A percentile compares a stretch with the other conserved stretches of the same genome.
Conservation (phyloP, 2,329 filamentous ascomycete species). For the Berkeleyomyces rouxiae region DNA sequence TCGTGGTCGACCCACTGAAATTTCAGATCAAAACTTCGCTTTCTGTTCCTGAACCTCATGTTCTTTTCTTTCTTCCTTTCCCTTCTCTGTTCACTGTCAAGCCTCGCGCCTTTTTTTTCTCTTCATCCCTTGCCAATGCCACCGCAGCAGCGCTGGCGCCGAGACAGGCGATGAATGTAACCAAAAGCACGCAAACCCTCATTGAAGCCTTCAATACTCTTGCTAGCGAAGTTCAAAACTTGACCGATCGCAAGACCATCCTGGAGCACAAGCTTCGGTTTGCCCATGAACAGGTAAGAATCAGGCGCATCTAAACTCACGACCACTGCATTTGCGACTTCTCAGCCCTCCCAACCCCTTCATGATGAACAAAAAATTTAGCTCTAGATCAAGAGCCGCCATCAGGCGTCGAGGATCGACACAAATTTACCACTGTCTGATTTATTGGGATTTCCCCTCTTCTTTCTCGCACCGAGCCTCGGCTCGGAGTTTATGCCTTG, state of each 20-base stretch:
- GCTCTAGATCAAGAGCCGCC: slow-evolving; percentile 72
- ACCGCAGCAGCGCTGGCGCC: slow-evolving; percentile 13
- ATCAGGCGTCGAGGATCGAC: slow-evolving; percentile 43
- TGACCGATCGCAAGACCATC: slow-evolving; percentile 47
- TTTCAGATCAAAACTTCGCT: slow-evolving; percentile 10
- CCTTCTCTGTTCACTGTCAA: slow-evolving; percentile 13
- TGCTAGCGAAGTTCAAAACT: slow-evolving; percentile 45
- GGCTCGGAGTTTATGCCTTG: background rate
- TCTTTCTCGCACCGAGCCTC: slow-evolving; percentile 2
- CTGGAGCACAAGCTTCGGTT: slow-evolving; percentile 51
- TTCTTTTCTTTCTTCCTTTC: slow-evolving; percentile 14
- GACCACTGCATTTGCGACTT: background rate
- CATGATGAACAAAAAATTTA: slow-evolving; percentile 38
- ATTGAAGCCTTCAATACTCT: slow-evolving; percentile 48
- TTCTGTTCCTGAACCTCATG: background rate
- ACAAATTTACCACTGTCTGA: slow-evolving; percentile 30
- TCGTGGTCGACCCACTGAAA: slow-evolving; percentile 11
- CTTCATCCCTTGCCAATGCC: slow-evolving; percentile 7
- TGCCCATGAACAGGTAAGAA: slow-evolving; percentile 47
- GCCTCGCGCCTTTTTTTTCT: background rate
- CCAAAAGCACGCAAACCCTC: slow-evolving; percentile 32
- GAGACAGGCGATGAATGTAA: slow-evolving; percentile 13
- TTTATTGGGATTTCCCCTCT: slow-evolving; percentile 12
- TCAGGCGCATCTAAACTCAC: background rate
- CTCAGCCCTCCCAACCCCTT: slow-evolving; percentile 1